phyloP scores from a whole-genome alignment of 129 eudicot species.

The Flaveria sonorensis region DNA sequence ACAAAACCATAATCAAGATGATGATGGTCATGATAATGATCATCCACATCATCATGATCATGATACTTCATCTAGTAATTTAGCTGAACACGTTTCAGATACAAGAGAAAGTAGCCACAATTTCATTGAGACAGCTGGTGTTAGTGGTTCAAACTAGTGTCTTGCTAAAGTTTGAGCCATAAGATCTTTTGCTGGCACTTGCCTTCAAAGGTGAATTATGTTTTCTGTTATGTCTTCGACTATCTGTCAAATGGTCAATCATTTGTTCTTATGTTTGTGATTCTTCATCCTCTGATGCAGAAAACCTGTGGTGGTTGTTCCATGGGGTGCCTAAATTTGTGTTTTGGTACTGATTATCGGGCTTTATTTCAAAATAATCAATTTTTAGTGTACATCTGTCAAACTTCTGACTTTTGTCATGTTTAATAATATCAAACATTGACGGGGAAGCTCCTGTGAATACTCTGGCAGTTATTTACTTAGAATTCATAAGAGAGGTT shows the following conservation, averaged over 20 bases:
- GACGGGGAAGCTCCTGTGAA: too few relatives aligned
- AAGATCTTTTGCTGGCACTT: conserved; percentile 25
- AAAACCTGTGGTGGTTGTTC: not conserved
- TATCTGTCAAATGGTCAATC: conserved; percentile 13
- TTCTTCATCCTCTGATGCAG: too few relatives aligned
- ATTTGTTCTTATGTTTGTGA: not conserved
- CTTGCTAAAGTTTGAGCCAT: conserved; percentile 23
- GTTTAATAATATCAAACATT: too few relatives aligned
- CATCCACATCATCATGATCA: not conserved
- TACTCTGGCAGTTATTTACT: too few relatives aligned
- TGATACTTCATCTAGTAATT: conserved; percentile 23
- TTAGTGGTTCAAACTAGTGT: conserved; percentile 25
- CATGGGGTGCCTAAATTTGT: not conserved
- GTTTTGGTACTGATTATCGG: not conserved
- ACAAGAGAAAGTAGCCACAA: conserved; percentile 29
- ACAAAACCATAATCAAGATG: conserved; percentile 13
- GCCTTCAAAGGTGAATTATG: conserved; percentile 25
- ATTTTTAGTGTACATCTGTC: not conserved
- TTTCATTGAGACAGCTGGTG: conserved; percentile 27
- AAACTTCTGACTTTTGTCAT: not conserved
- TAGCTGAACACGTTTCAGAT: conserved; percentile 30
- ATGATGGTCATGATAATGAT: not conserved
- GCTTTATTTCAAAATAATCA: not conserved
- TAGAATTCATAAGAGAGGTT: too few relatives aligned
- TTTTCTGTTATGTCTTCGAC: not conserved